Percentiles rank a stretch among this genome's conserved stretches.
phyloP scores from a whole-genome alignment of 495 filamentous ascomycete species.

The Penicillium turbatum region DNA sequence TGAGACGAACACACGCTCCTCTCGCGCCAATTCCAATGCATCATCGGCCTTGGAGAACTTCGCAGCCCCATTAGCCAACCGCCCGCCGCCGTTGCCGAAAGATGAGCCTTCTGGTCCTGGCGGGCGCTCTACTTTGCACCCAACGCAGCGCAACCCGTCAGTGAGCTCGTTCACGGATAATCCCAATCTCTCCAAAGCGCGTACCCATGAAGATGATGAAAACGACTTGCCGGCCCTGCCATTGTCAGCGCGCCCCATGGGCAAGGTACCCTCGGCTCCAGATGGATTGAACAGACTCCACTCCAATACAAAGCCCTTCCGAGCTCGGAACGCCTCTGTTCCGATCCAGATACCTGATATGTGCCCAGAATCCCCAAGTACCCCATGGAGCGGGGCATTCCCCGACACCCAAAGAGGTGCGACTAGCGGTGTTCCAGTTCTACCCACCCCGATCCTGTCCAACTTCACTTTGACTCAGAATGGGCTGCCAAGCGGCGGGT shows the following conservation, averaged over 20 bases:
- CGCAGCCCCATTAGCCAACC: constrained; percentile 16
- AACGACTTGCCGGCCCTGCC: constrained; percentile 35
- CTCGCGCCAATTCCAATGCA: constrained; percentile 36
- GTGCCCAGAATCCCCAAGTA: constrained; percentile 64
- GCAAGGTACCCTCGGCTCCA: constrained; percentile 49
- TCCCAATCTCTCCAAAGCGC: constrained; percentile 35
- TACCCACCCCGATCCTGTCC: constrained; percentile 64
- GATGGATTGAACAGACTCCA: constrained; percentile 68
- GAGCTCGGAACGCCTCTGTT: constrained; percentile 69
- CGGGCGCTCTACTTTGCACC: constrained; percentile 19
- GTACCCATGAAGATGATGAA: constrained; percentile 40
- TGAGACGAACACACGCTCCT: constrained; percentile 60
- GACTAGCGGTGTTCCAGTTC: constrained; percentile 51
- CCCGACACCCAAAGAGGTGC: constrained; percentile 47
- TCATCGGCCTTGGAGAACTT: constrained; percentile 43
- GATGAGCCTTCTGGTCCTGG: constrained; percentile 25
- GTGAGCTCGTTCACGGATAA: constrained; percentile 32
- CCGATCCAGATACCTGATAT: constrained; percentile 69
- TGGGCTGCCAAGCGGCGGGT: constrained; percentile 58
- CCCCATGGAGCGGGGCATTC: constrained; percentile 67
- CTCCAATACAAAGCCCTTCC: constrained; percentile 68
- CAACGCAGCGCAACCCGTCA: constrained; percentile 31
- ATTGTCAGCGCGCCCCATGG: constrained; percentile 45
- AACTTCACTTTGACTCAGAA: constrained; percentile 53
- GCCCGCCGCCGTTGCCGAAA: constrained; percentile 29